Percentiles rank a stretch among this genome's conserved stretches.
These are phyloP conservation scores for Dicorynia guianensis DNA, from an alignment of 306 rosid genomes.

Conservation along the genomic window DNA sequence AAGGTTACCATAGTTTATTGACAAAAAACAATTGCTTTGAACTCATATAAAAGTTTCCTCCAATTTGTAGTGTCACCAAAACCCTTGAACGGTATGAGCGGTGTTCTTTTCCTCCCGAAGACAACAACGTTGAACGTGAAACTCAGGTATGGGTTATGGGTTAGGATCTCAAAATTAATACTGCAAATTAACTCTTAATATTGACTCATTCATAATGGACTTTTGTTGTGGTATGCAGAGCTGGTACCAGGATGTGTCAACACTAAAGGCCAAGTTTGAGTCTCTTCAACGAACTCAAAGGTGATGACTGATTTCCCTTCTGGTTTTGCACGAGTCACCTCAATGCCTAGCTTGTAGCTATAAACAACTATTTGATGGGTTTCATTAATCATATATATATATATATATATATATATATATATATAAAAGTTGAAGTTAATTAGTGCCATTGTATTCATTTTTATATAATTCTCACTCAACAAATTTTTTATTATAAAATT, in stretches of 20 bases:
- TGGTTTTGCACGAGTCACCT: not conserved
- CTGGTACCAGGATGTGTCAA: conserved; percentile 83
- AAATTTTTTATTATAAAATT: no score
- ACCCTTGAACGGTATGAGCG: conserved; percentile 86
- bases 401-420: no score
- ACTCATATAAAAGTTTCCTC: conserved; percentile 12
- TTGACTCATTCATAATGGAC: not conserved
- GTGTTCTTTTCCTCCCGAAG: conserved; percentile 66
- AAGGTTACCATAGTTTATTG: no score
- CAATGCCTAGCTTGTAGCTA: no score
- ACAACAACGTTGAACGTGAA: conserved; percentile 56
- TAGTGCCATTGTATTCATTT: no score
- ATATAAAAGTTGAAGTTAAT: no score
- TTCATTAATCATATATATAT: not conserved
- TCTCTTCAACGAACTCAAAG: conserved; percentile 88
- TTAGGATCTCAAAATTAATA: not conserved
- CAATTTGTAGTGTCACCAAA: conserved; percentile 49
- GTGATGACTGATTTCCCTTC: conserved; percentile 43
- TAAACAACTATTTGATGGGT: no score
- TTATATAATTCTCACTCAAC: no score
- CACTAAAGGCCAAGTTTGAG: conserved; percentile 74
- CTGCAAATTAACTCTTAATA: not conserved
- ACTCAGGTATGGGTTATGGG: conserved; percentile 63
- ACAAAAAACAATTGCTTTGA: not conserved
- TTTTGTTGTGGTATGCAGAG: conserved; percentile 55